Evolutionary conservation across 257 asterid genomes (phyloP), one percentile per base, ranked within the genome.

Genomic region (Scutellaria galericulata): DNA sequence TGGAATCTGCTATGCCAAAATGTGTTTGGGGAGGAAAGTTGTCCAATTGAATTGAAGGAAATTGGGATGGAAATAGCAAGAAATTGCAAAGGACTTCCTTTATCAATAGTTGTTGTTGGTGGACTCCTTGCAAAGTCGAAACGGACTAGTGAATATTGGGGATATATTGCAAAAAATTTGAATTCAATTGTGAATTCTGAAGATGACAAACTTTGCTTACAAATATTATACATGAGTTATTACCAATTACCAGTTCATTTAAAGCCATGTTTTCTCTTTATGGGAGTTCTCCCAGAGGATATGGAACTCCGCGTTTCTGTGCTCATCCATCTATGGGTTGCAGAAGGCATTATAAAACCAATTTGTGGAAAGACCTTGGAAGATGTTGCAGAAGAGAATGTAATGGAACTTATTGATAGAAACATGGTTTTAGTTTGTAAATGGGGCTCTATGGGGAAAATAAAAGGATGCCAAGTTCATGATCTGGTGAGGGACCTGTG

Each of bases 401-500:
- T 71, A 11, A 5, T n/a, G 11, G 70, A 77, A 5, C 77, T 77
- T 37, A 7, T 70, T 14, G 67, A 58, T 11, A 63, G 80, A 12
- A 77, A 70, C 41, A 69, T 77, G 42, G 20, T 77, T n/a, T 14
- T 71, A 6, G 64, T 65, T 11, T 12, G 18, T 22, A 12, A 27
- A 24, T 5, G n/a, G 2, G 20, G 46, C n/a, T n/a, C 1, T 1
- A 13, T 1, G 13, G 73, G 77, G 6, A 71, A 24, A 8, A 13
- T 77, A 5, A 56, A 54, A 10, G 2, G 0, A 0, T 77, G 73
- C 77, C 70, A 5, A 7, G 18, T 77, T 10, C 81, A 77, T 57
- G 76, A 76, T 57, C 73, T 76, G 3, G 7, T 76, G 42, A 70
- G 81, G 57, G 77, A 77, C 13, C 66, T 76, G 5, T 76, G 76